A percentile compares a stretch with the other conserved stretches of the same genome.
Conservation (phyloP, 768 basidiomycete species). For the Pulveroboletus sp. region DNA sequence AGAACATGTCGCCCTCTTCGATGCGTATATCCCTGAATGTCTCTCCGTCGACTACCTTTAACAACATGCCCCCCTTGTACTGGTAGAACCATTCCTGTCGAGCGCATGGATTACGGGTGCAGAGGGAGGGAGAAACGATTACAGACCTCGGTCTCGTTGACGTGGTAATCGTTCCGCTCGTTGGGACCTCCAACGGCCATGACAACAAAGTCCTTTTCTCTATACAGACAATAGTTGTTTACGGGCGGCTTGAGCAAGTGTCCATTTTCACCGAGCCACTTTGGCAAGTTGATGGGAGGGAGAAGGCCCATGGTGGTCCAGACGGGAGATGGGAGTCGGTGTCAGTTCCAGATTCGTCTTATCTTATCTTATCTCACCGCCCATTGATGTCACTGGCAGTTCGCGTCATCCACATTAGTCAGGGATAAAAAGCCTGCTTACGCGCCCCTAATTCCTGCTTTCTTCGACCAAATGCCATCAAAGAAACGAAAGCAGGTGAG, state of each 20-base stretch:
- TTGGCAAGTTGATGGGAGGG: constrained; percentile 84
- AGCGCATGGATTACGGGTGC: background rate
- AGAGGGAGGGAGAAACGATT: background rate
- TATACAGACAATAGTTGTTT: constrained; percentile 85
- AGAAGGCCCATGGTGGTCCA: constrained; percentile 70
- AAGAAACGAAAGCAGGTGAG: background rate
- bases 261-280: constrained; percentile 82
- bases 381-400: background rate
- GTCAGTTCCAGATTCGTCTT: background rate
- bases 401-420: no score
- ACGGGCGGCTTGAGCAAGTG: constrained; percentile 87
- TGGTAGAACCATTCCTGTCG: constrained; percentile 97
- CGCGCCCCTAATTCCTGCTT: no score
- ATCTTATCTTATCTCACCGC: constrained; percentile 2
- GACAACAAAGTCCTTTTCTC: constrained; percentile 83
- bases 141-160: constrained; percentile 89
- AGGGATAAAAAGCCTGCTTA: no score
- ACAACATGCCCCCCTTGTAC: constrained; percentile 88
- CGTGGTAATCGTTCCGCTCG: constrained; percentile 89
- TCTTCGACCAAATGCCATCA: background rate
- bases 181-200: constrained; percentile 98
- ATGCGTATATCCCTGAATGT: constrained; percentile 84
- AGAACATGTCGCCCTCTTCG: constrained; percentile 95
- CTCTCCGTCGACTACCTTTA: constrained; percentile 81
- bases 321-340: background rate